A percentile compares a stretch with the other conserved stretches of the same genome.
These are phyloP conservation scores for Calocybe cyanea DNA, from an alignment of 768 basidiomycete genomes.

Conservation along the genomic window DNA sequence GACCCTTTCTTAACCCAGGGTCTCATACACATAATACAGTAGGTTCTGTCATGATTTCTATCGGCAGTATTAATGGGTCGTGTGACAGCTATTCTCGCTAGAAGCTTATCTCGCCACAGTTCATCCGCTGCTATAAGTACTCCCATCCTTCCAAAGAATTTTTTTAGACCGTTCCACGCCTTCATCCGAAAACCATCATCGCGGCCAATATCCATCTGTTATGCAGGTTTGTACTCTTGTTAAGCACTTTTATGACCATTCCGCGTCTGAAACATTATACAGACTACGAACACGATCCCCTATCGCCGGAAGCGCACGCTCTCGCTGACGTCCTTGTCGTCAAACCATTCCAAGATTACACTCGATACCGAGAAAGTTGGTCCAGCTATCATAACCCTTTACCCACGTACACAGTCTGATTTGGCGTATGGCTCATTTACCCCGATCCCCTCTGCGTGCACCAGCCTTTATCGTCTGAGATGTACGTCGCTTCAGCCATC, in stretches of 20 bases:
- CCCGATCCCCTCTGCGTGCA: slow-evolving; percentile 18
- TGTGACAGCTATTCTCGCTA: too few species aligned
- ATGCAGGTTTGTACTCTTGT: slow-evolving; percentile 9
- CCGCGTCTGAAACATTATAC: too few species aligned
- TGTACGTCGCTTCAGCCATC: slow-evolving; percentile 1
- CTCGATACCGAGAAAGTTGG: slow-evolving; percentile 11
- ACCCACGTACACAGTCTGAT: slow-evolving; percentile 8
- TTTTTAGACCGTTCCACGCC: neutral
- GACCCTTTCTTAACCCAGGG: too few species aligned
- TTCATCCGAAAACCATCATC: neutral
- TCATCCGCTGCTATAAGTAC: slow-evolving; percentile 3
- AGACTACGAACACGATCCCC: too few species aligned
- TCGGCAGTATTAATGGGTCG: too few species aligned
- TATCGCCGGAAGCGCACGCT: slow-evolving; percentile 15
- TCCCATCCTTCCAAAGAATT: neutral
- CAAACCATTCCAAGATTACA: slow-evolving; percentile 15
- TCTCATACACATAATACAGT: too few species aligned
- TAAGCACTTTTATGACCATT: neutral
- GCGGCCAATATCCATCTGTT: neutral
- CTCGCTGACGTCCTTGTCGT: slow-evolving; percentile 15
- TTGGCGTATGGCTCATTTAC: slow-evolving; percentile 21
- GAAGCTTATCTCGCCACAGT: slow-evolving; percentile 6
- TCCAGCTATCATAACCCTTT: slow-evolving; percentile 7
- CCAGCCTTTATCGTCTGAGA: slow-evolving; percentile 12
- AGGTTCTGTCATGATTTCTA: too few species aligned